Conservation (phyloP, 805 yeast species). For the Pichia membranifaciens region DNA sequence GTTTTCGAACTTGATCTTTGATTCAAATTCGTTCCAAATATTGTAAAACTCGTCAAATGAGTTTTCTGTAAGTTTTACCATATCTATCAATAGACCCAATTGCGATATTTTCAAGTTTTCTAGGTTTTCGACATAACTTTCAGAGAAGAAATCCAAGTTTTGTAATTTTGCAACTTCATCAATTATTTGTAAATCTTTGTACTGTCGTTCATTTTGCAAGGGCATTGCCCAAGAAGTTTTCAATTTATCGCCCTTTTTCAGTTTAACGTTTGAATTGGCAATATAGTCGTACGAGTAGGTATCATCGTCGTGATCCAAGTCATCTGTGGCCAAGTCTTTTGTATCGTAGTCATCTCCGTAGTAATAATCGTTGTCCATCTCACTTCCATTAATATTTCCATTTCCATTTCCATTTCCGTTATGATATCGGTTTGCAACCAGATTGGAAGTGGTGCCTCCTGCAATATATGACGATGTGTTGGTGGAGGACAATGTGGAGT, state of each 20-base stretch:
- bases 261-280: constrained; percentile 17
- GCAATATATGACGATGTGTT: background rate
- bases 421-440: background rate
- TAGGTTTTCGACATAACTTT: constrained; percentile 45
- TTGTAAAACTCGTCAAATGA: constrained; percentile 28
- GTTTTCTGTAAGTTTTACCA: constrained; percentile 30
- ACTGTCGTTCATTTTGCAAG: constrained; percentile 66
- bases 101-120: constrained; percentile 54
- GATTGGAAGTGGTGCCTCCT: constrained; percentile 1
- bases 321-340: background rate
- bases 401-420: constrained; percentile 4
- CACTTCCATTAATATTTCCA: constrained; percentile 2
- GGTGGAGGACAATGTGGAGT: background rate
- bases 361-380: constrained; percentile 1
- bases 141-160: constrained; percentile 47
- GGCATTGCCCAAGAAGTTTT: constrained; percentile 53
- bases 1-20: background rate
- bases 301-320: constrained; percentile 9
- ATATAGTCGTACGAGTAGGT: constrained; percentile 8
- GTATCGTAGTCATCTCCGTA: constrained; percentile 1
- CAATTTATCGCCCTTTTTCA: constrained; percentile 38
- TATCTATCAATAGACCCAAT: constrained; percentile 36
- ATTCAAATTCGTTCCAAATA: constrained; percentile 23
- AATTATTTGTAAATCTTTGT: constrained; percentile 83
- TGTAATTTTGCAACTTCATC: constrained; percentile 67